Base-by-base conservation (phyloP, 345 rosid genomes). In the Gossypium ekmanianum region DNA sequence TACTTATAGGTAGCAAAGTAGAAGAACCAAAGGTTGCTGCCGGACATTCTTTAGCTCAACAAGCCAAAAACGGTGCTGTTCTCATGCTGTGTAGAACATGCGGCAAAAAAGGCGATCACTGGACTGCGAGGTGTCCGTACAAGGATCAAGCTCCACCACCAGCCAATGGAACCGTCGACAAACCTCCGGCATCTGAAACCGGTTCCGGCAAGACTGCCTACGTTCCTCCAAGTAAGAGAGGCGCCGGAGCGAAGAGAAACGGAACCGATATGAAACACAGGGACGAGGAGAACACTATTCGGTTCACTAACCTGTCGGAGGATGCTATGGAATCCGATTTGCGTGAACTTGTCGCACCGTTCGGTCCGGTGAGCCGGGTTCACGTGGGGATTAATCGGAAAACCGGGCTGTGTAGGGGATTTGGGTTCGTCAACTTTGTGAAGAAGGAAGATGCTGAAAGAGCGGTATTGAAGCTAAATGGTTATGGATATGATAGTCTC, bases 401-500 rank as follows among this genome's bases (percentile, higher is more conserved):
- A 76, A 92, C 94, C 3, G 90, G 97, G 45, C 77, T 84, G 81
- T 91, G 95, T 85, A 82, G 98, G 78, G 98, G 97, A 22, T 94
- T 94, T 39, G 97, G 97, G 11, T 94, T 91, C 71, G 95, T 91
- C 18, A 92, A 91, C 83, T 92, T 92, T 70, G 90, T 88, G 61
- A 91, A 82, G 88, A 86, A 89, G 77, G 98, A 92, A 73, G 97
- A 92, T 70, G 97, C 95, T 11, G 88, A 94, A 78, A 81, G 89
- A 77, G 98, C 98, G 1, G 89, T 92, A 87, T 83, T 85, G 86
- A 92, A 92, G 76, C 79, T 92, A 73, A 90, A 94, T 63, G 97
- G 97, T 0, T 94, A 92, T 81, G 98, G 98, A 57, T 92, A 92
- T 69, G 97, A 91, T 77, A 94, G 82, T 80, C 97, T 94, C 69